These are phyloP conservation scores for Bullera alba DNA, from an alignment of 768 basidiomycete species.

Conservation along the genomic window DNA sequence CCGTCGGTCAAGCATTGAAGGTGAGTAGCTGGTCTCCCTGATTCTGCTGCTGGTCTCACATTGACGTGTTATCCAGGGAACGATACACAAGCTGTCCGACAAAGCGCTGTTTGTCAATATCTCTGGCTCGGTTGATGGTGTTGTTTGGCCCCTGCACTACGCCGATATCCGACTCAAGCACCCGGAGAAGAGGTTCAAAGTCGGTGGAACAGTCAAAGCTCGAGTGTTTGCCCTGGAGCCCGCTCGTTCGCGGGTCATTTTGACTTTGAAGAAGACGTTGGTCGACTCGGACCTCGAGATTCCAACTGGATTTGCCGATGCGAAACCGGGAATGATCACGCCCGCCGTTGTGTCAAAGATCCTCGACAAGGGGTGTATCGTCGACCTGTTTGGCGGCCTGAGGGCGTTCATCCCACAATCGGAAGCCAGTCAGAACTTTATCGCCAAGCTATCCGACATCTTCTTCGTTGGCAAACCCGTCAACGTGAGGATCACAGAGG, in stretches of 20 bases:
- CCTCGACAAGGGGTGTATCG: constrained; percentile 68
- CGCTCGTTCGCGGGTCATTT: constrained; percentile 66
- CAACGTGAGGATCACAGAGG: constrained; percentile 67
- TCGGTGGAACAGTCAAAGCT: constrained; percentile 74
- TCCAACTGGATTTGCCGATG: constrained; percentile 60
- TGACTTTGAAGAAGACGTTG: constrained; percentile 88
- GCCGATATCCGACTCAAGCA: constrained; percentile 92
- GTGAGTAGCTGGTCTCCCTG: constrained; percentile 51
- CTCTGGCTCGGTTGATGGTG: constrained; percentile 79
- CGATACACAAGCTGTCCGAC: constrained; percentile 75
- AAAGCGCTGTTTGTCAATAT: constrained; percentile 76
- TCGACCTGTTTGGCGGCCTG: constrained; percentile 85
- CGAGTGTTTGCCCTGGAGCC: constrained; percentile 76
- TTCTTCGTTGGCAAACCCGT: constrained; percentile 77
- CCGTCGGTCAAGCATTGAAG: constrained; percentile 78
- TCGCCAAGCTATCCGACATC: constrained; percentile 49
- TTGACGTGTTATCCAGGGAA: constrained; percentile 45
- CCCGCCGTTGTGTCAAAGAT: constrained; percentile 79
- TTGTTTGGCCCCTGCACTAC: constrained; percentile 89
- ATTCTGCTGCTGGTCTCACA: neutral
- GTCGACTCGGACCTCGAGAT: constrained; percentile 72
- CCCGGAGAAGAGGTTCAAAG: constrained; percentile 82
- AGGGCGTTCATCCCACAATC: constrained; percentile 71
- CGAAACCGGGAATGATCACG: constrained; percentile 61
- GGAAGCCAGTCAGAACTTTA: constrained; percentile 71